Conservation (phyloP, 1,139 yeast species). For the Sugiyamaella xylanicola region DNA sequence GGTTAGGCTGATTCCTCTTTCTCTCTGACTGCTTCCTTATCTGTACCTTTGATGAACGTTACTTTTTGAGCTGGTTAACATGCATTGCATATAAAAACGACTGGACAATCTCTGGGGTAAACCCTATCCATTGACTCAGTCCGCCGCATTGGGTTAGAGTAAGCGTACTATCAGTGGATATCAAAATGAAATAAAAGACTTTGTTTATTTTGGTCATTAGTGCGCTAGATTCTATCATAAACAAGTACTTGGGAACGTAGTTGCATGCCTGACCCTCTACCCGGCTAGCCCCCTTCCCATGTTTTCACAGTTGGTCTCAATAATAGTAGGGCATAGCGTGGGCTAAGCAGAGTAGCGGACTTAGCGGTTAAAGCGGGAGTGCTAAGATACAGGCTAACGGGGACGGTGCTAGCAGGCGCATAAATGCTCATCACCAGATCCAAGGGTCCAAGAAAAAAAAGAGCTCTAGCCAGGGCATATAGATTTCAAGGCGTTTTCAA, state of each 20-base stretch:
- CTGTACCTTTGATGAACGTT: too few species aligned
- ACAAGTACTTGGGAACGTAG: too few species aligned
- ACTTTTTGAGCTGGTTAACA: too few species aligned
- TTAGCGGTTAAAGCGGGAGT: not conserved
- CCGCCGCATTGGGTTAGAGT: not conserved
- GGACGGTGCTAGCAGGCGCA: too few species aligned
- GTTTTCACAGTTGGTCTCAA: not conserved
- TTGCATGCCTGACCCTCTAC: too few species aligned
- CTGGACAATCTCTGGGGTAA: too few species aligned
- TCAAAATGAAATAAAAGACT: not conserved
- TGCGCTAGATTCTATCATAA: not conserved
- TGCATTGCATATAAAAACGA: too few species aligned
- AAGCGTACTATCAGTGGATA: not conserved
- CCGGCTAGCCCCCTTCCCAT: too few species aligned
- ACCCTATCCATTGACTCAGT: too few species aligned
- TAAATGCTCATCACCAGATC: not conserved
- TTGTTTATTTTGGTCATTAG: not conserved
- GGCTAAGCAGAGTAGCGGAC: not conserved
- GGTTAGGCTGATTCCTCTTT: too few species aligned
- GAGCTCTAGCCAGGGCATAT: not conserved
- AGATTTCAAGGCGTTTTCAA: not conserved
- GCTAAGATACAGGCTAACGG: too few species aligned
- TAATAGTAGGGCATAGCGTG: not conserved
- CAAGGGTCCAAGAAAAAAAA: not conserved
- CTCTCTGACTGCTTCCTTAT: too few species aligned